Evolutionary conservation across 108 stramenopile genomes (phyloP), one percentile per base, ranked within the genome.

Genomic region (Cyclostephanos tholiformis): DNA sequence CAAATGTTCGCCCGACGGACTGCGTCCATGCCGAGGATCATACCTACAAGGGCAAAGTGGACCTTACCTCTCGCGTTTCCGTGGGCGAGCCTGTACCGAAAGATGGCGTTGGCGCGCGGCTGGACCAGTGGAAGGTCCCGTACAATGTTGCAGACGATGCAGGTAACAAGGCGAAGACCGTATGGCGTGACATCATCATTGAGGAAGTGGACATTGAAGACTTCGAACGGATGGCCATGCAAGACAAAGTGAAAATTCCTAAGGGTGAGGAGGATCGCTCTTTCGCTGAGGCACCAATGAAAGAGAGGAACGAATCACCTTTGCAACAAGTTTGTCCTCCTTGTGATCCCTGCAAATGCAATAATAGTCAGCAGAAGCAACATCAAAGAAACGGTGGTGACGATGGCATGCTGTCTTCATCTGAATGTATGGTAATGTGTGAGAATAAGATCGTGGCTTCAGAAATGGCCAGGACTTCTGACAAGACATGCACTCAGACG

Each of bases 61-160:
- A 95, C 71, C 77, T 95, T 20, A 84, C 89, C 1, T 48, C 79
- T 43, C 68, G 73, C 35, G 91, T 95, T 2, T 60, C 69, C 11
- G 84, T 95, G 10, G 95, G 95, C 13, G 88, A 89, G 16, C 92
- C 89, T 38, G 79, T 86, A 19, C 87, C 87, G 39, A 86, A 84
- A 69, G 84, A 85, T 14, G 49, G 55, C 26, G 26, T 27, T 12
- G 53, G 23, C 38, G 78, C 58, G 26, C 46, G 44, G 25, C 73
- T 73, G 19, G 68, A 83, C 69, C 83, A 82, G 26, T 95, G 95
- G 95, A 76, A 64, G n/a, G 90, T 95, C 29, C 92, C 94, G 2
- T 93, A 95, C 84, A 77, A 95, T 65, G 95, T 95, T 14, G 82
- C 79, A 57, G 95, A 95, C 67, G 90, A 87, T 56, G 89, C 92